Evolutionary conservation across 257 asterid genomes (phyloP).

Genomic region (Petunia axillaris): DNA sequence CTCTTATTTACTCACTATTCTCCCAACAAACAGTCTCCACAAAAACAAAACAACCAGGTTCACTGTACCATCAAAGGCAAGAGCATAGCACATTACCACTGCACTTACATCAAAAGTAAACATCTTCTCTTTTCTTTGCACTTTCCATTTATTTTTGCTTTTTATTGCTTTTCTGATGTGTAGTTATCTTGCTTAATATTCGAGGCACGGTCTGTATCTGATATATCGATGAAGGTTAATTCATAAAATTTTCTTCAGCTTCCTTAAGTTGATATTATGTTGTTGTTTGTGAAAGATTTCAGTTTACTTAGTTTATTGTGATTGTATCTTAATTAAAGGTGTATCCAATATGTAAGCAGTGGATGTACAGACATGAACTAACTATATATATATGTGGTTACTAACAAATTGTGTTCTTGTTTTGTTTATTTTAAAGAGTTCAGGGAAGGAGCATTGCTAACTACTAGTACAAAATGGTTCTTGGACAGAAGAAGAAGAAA

Average conservation of each 20-base stretch:
- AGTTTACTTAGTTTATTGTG: too few species aligned
- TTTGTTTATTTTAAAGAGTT: background rate
- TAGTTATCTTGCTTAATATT: too few species aligned
- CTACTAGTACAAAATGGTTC: slow-evolving; percentile 66
- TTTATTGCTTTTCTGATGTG: background rate
- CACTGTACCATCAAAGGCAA: slow-evolving; percentile 15
- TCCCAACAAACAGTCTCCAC: background rate
- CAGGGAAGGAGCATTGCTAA: slow-evolving; percentile 7
- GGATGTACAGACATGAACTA: too few species aligned
- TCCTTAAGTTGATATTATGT: too few species aligned
- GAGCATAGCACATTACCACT: background rate
- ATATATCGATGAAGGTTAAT: too few species aligned
- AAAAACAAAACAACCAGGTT: slow-evolving; percentile 7
- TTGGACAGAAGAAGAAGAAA: slow-evolving; percentile 66
- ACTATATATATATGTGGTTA: background rate
- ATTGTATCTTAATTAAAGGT: too few species aligned
- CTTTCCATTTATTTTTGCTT: background rate
- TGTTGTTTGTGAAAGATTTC: too few species aligned
- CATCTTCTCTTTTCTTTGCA: background rate
- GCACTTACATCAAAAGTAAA: background rate
- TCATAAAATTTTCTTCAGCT: too few species aligned
- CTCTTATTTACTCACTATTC: background rate
- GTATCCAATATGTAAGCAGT: too few species aligned
- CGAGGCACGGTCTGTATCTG: too few species aligned
- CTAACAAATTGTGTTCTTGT: background rate